Conservation (phyloP, 2,329 filamentous ascomycete genomes). For the Talaromyces rugulosus region DNA sequence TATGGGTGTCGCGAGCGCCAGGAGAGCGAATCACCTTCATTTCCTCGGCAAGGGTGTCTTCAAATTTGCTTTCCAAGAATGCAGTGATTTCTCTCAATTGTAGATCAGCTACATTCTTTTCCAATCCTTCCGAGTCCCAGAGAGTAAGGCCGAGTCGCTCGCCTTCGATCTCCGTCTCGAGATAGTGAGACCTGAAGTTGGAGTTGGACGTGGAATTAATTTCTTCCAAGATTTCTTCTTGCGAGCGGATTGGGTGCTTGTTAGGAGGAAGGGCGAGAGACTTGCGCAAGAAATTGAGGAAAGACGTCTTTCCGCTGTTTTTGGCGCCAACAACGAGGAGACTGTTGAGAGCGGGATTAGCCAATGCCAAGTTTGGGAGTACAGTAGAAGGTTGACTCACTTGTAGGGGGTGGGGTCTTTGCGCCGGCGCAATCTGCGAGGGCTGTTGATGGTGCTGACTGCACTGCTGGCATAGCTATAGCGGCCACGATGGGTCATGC, state of each 20-base stretch:
- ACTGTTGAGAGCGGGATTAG: slow-evolving; percentile 45
- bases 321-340: slow-evolving; percentile 86
- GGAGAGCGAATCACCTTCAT: slow-evolving; percentile 95
- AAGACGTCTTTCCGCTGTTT: slow-evolving; percentile 89
- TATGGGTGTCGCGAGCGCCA: slow-evolving; percentile 91
- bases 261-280: slow-evolving; percentile 77
- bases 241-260: slow-evolving; percentile 58
- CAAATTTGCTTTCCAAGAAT: slow-evolving; percentile 96
- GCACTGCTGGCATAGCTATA: slow-evolving; percentile 95
- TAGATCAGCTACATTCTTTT: slow-evolving; percentile 91
- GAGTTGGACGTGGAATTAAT: slow-evolving; percentile 52
- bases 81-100: slow-evolving; percentile 86
- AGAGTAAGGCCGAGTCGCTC: slow-evolving; percentile 89
- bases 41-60: slow-evolving; percentile 95
- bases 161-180: slow-evolving; percentile 90
- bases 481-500: slow-evolving; percentile 93
- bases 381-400: slow-evolving; percentile 55
- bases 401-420: slow-evolving; percentile 99
- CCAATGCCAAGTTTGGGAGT: neutral
- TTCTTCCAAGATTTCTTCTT: slow-evolving; percentile 55
- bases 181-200: slow-evolving; percentile 80
- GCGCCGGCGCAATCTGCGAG: slow-evolving; percentile 82
- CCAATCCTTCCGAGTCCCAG: slow-evolving; percentile 93
- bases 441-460: slow-evolving; percentile 87
- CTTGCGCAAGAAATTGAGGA: slow-evolving; percentile 90